Percentiles rank a stretch among this genome's conserved stretches.
Conservation (phyloP, 2,329 filamentous ascomycete species). For the Mycogone perniciosa region DNA sequence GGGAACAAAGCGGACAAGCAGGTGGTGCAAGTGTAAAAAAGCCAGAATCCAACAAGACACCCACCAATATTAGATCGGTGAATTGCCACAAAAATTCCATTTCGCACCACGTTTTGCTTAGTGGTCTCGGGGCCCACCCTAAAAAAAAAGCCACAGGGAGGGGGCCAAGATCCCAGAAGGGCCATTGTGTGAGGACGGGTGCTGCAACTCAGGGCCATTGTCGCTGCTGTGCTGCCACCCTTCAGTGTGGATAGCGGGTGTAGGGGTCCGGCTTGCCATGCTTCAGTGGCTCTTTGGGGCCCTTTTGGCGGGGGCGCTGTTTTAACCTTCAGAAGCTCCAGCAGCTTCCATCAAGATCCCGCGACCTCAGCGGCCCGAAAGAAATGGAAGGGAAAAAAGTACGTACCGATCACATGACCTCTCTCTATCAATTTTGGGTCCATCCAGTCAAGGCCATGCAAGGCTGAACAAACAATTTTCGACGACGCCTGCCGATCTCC, state of each 20-base stretch:
- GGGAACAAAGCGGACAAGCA: neutral
- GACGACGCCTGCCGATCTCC: constrained; percentile 5
- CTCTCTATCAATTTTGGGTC: neutral
- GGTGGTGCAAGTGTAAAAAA: constrained; percentile 4
- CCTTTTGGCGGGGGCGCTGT: neutral
- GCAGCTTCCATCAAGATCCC: neutral
- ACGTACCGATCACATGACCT: constrained; percentile 13
- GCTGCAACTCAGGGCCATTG: neutral
- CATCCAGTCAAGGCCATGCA: constrained; percentile 7
- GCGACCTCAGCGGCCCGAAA: neutral
- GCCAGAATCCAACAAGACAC: neutral
- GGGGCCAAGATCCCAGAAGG: neutral
- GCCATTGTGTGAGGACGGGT: neutral
- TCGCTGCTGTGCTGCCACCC: neutral
- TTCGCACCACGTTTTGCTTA: constrained; percentile 6
- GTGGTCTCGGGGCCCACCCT: constrained; percentile 6
- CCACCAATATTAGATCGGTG: constrained; percentile 9
- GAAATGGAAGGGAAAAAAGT: neutral
- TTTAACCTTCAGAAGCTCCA: neutral
- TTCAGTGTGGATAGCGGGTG: neutral
- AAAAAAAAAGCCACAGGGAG: neutral
- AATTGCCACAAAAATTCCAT: constrained; percentile 8
- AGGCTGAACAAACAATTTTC: constrained; percentile 16
- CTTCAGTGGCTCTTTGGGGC: neutral
- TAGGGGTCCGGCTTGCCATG: neutral